Conservation (phyloP, 768 basidiomycete genomes). For the Tephrocybe sp. region DNA sequence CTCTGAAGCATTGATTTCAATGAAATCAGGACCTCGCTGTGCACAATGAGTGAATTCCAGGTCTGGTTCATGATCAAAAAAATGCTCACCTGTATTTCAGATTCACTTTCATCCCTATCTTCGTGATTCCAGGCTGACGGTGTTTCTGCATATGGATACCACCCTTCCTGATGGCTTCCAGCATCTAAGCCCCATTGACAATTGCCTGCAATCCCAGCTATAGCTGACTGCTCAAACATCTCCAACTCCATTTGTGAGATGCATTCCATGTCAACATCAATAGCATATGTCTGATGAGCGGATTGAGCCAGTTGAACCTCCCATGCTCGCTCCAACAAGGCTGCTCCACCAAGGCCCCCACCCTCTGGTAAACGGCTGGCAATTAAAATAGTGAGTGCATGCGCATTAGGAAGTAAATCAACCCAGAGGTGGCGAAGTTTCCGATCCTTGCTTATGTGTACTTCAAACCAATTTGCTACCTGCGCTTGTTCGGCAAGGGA, state of each 20-base stretch:
- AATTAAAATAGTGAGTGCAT: slow-evolving; percentile 5
- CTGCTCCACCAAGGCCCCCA: too few species aligned
- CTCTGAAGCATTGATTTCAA: too few species aligned
- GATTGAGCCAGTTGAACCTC: background rate
- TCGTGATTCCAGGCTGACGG: too few species aligned
- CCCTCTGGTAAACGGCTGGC: slow-evolving; percentile 2
- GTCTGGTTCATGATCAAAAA: too few species aligned
- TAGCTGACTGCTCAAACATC: slow-evolving; percentile 13
- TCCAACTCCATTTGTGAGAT: slow-evolving; percentile 9
- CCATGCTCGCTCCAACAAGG: background rate
- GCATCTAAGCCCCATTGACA: slow-evolving; percentile 16
- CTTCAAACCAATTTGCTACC: slow-evolving; percentile 9
- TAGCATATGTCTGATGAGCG: background rate
- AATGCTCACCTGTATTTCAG: too few species aligned
- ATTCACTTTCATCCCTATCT: too few species aligned
- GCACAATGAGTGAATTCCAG: too few species aligned
- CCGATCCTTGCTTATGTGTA: slow-evolving; percentile 1
- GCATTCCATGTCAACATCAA: slow-evolving; percentile 11
- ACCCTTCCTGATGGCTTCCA: slow-evolving; percentile 1
- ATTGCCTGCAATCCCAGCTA: slow-evolving; percentile 15
- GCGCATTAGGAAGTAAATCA: background rate
- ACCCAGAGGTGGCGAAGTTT: background rate
- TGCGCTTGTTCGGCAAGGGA: background rate
- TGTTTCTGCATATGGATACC: slow-evolving; percentile 1
- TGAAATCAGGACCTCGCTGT: too few species aligned